Evolutionary conservation across 352 stramenopile genomes (phyloP), one percentile per base, ranked within the genome.

Genomic region (Blastocystis sp.): DNA sequence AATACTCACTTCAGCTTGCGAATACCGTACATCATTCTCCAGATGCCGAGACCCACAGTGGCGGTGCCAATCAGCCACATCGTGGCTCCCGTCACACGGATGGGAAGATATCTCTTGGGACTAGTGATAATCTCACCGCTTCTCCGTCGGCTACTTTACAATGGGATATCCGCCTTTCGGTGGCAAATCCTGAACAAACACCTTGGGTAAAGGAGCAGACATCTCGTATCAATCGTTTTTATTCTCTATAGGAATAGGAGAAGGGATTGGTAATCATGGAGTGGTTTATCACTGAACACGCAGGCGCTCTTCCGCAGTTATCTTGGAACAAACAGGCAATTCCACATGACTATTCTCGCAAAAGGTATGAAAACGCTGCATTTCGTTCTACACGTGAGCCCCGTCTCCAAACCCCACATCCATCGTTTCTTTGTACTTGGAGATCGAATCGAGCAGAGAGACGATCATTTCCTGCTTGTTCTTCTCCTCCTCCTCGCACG

Each of bases 21-120:
- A 63, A 81, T 81, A 51, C 71, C 71, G 33, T 81, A 81, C 71
- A 81, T 81, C 71, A 81, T 81, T 81, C 71, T 63, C 71, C 71
- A 81, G 55, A 81, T 45, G 1, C 71, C 71, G 12, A 81, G 35
- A 50, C 71, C 71, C 13, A 81, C 37, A 3, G 71, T 81, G 39
- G 50, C 71, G 13, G 71, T 61, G 16, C 71, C 71, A 39, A 81
- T 67, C 3, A 63, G 16, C 71, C 71, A 81, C 71, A 81, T 81
- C 0, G 71, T 81, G 35, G 71, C 71, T 65, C 71, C 71, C 13
- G 71, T 65, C 13, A 81, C 71, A 79, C 78, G 78, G 33, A 63
- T 61, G 39, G 78, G 78, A 6, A 88, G 55, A 77, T 88, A 60
- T 78, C 78, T 55, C 41, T 88, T 88, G 35, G 59, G 71, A 63